These are phyloP conservation scores for Phytophthora agathidicida DNA, from an alignment of 352 stramenopile genomes.

Conservation along the genomic window DNA sequence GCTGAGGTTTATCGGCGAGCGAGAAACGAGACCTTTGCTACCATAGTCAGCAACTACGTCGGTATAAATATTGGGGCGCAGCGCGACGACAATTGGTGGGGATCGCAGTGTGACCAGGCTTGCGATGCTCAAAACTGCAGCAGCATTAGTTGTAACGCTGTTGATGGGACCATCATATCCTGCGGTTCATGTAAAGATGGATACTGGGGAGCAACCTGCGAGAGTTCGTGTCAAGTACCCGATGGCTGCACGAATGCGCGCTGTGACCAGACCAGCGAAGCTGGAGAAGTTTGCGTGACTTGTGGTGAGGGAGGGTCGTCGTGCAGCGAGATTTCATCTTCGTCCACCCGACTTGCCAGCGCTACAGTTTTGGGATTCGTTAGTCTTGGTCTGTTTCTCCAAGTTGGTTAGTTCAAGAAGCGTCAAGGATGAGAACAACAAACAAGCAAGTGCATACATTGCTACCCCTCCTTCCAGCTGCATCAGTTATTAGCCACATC, in stretches of 20 bases:
- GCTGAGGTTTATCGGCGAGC: conserved; percentile 22
- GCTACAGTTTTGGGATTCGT: neutral
- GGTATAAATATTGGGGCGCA: conserved; percentile 12
- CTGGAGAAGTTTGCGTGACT: conserved; percentile 8
- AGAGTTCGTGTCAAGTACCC: conserved; percentile 13
- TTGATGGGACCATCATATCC: conserved; percentile 19
- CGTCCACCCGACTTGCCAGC: neutral
- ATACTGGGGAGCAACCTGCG: conserved; percentile 22
- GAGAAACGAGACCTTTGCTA: conserved; percentile 22
- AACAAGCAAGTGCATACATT: no score
- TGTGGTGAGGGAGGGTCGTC: conserved; percentile 9
- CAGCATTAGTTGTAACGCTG: conserved; percentile 24
- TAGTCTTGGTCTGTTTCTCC: neutral
- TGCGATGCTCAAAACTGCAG: conserved; percentile 18
- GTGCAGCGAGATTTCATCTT: conserved; percentile 9
- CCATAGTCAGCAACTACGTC: conserved; percentile 16
- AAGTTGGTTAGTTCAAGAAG: no score
- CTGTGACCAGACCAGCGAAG: conserved; percentile 19
- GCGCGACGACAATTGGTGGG: conserved; percentile 18
- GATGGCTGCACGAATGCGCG: conserved; percentile 16
- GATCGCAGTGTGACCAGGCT: conserved; percentile 12
- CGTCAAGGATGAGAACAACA: no score
- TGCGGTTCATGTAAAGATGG: conserved; percentile 21
- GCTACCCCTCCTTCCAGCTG: no score
- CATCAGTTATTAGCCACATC: no score